Evolutionary conservation across 2,329 filamentous ascomycete species (phyloP).

Genomic region (Monascus ruber): DNA sequence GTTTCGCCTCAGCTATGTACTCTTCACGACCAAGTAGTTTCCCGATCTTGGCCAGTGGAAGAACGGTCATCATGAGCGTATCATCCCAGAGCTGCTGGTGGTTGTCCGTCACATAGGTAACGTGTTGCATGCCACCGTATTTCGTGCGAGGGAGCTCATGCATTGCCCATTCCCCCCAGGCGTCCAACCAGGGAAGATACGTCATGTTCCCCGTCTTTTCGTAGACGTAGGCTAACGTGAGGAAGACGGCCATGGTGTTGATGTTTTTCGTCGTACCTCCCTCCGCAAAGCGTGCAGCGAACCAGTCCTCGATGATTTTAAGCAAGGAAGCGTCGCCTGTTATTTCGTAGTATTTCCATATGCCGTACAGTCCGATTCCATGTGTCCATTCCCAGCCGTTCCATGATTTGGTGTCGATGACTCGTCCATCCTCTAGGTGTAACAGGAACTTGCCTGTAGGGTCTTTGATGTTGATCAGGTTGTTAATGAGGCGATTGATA

Average conservation of each 20-base stretch:
- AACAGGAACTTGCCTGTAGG: slow-evolving; percentile 63
- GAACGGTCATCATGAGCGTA: slow-evolving; percentile 77
- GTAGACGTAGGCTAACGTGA: slow-evolving; percentile 67
- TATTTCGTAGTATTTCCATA: slow-evolving; percentile 71
- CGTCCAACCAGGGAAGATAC: slow-evolving; percentile 66
- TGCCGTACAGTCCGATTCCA: slow-evolving; percentile 66
- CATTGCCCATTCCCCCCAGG: slow-evolving; percentile 76
- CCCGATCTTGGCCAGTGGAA: slow-evolving; percentile 71
- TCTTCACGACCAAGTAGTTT: slow-evolving; percentile 56
- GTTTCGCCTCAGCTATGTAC: slow-evolving; percentile 67
- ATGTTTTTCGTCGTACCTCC: slow-evolving; percentile 73
- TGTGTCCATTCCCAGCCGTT: slow-evolving; percentile 67
- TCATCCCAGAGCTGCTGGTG: slow-evolving; percentile 73
- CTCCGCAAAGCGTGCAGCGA: slow-evolving; percentile 53
- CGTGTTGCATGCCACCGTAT: slow-evolving; percentile 62
- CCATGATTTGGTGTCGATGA: slow-evolving; percentile 80
- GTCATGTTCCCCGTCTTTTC: slow-evolving; percentile 58
- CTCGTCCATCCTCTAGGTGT: slow-evolving; percentile 56
- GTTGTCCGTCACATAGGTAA: slow-evolving; percentile 61
- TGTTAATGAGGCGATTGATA: slow-evolving; percentile 58
- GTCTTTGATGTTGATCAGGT: slow-evolving; percentile 68
- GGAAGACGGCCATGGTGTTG: slow-evolving; percentile 71
- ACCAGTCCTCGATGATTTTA: slow-evolving; percentile 62
- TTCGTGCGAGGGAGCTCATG: slow-evolving; percentile 61
- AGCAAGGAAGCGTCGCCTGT: slow-evolving; percentile 52